Evolutionary conservation across 495 filamentous ascomycete species (phyloP), one percentile per base, ranked within the genome.

Genomic region (Xylaria intraflava): DNA sequence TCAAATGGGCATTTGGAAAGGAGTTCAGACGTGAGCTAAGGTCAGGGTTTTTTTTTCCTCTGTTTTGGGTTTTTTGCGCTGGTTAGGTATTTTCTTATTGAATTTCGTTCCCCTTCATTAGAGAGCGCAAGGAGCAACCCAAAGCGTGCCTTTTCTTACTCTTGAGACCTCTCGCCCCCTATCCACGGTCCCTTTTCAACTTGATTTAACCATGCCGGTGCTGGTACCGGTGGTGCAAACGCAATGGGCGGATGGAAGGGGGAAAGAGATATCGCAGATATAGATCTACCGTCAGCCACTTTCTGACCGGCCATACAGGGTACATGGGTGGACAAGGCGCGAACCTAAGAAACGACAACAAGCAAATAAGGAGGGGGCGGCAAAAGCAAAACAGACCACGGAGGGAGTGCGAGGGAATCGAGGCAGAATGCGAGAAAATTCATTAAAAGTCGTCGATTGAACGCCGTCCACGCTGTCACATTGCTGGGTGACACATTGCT

Each of bases 311-410:
- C 42, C 45, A 35, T 36, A 23, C 23, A 29, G 19, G 36, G 38
- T 19, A n/a, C 19, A 31, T 10, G 48, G 29, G 16, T 27, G 36
- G 30, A 42, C 41, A 31, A 52, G 29, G 26, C 20, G 50, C 45
- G 17, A n/a, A 41, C 23, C 50, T 30, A n/a, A 33, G 23, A 29
- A 27, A 52, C 22, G 38, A 24, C 26, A 47, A 31, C 19, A 17
- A 8, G 45, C 35, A 31, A 46, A 12, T 22, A 36, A 36, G 4
- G 33, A 51, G 11, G 38, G 51, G 24, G 43, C 33, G 40, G 51
- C 51, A 53, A 53, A 53, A 53, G 51, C 23, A 53, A 53, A 46
- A 53, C 30, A 46, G 46, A 33, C 46, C 51, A 31, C n/a, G 27
- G 40, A 45, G 24, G 48, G 24, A 24, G 31, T 20, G 46, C 42